phyloP scores from a whole-genome alignment of 345 rosid species.

The Melaleuca alternifolia region DNA sequence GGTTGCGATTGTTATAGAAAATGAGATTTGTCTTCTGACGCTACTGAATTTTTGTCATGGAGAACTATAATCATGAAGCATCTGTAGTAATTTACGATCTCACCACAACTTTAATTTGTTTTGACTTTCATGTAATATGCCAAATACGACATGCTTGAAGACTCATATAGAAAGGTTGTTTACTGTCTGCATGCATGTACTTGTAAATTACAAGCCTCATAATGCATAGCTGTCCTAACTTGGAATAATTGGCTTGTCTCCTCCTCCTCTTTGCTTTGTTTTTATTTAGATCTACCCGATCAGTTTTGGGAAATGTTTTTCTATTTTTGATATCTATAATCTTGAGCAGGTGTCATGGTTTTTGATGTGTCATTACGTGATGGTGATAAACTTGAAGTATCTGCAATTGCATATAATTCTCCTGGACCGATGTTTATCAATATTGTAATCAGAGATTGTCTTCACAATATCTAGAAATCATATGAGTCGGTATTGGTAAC shows the following conservation, averaged over 20 bases:
- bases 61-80: not conserved
- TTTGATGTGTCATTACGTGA: not conserved
- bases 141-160: not conserved
- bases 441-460: not conserved
- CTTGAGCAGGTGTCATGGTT: not conserved
- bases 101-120: not conserved
- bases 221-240: not conserved
- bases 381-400: not conserved
- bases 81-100: not conserved
- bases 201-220: not conserved
- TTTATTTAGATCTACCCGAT: not conserved
- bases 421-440: not conserved
- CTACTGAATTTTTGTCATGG: not conserved
- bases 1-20: not conserved
- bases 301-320: not conserved
- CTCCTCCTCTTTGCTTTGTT: not conserved
- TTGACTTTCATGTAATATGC: not conserved
- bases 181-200: not conserved
- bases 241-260: not conserved
- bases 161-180: too few species aligned
- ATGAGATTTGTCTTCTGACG: not conserved
- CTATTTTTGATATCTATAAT: not conserved
- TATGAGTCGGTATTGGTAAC: not conserved
- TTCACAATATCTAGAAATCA: not conserved
- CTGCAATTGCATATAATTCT: not conserved